Percentiles rank a stretch among this genome's conserved stretches.
phyloP scores from a whole-genome alignment of 2,329 filamentous ascomycete species.

The Aspergillus bombycis region DNA sequence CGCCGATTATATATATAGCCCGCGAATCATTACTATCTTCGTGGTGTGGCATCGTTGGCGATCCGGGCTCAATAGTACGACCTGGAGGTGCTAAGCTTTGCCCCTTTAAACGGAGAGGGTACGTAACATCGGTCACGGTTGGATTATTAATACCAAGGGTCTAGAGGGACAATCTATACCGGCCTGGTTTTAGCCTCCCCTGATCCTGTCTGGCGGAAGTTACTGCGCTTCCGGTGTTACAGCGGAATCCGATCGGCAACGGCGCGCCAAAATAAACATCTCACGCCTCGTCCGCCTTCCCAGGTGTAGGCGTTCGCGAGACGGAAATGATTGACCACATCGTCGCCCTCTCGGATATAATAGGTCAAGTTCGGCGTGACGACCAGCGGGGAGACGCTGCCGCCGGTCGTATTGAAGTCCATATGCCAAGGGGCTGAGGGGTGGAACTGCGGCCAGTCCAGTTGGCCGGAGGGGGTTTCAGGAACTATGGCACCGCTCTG shows the following conservation, averaged over 20 bases:
- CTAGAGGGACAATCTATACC: background rate
- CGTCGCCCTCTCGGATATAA: slow-evolving; percentile 32
- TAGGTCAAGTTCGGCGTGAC: slow-evolving; percentile 27
- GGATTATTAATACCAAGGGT: background rate
- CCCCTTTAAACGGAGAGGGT: background rate
- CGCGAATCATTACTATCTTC: background rate
- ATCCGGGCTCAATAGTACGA: too few relatives aligned
- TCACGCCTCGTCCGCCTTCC: slow-evolving; percentile 51
- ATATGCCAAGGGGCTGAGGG: slow-evolving; percentile 41
- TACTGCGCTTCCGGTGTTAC: background rate
- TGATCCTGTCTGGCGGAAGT: background rate
- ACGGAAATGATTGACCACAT: slow-evolving; percentile 43
- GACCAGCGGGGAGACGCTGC: slow-evolving; percentile 23
- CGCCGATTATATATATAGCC: background rate
- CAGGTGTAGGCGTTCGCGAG: slow-evolving; percentile 50
- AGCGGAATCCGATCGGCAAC: slow-evolving; percentile 12
- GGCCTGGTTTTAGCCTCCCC: background rate
- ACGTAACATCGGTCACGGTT: background rate
- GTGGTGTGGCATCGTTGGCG: background rate
- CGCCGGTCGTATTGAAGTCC: slow-evolving; percentile 54
- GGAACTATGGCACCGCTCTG: background rate
- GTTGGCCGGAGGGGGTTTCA: background rate
- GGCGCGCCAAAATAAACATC: slow-evolving; percentile 46
- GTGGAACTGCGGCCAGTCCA: slow-evolving; percentile 34
- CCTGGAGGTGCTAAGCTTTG: background rate